These are phyloP conservation scores for Ophiostoma populinum DNA, from an alignment of 2,329 filamentous ascomycete genomes.

Conservation along the genomic window DNA sequence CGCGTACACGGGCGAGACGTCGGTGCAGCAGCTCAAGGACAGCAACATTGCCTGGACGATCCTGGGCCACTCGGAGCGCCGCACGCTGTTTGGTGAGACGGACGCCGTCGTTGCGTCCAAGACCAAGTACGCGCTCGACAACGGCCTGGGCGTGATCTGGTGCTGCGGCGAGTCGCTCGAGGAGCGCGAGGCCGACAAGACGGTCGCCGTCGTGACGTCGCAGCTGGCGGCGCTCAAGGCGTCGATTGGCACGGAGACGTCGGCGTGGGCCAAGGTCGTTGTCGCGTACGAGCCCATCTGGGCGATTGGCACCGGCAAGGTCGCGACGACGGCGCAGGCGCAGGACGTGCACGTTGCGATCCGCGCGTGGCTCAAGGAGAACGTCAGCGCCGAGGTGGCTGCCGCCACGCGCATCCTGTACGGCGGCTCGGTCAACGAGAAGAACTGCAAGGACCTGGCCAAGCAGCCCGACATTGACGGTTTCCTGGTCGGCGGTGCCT, in stretches of 20 bases:
- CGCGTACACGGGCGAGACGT: constrained; percentile 94
- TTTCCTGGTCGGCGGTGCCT: constrained; percentile 91
- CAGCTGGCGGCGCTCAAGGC: constrained; percentile 68
- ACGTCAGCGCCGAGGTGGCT: constrained; percentile 57
- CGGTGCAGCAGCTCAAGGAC: constrained; percentile 79
- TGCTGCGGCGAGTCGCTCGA: constrained; percentile 94
- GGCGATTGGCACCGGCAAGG: constrained; percentile 87
- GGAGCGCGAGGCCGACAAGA: constrained; percentile 74
- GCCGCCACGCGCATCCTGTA: constrained; percentile 90
- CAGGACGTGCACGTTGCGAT: constrained; percentile 90
- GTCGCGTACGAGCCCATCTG: constrained; percentile 98
- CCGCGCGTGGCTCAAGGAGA: constrained; percentile 68
- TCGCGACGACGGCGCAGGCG: constrained; percentile 74
- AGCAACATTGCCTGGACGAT: constrained; percentile 77
- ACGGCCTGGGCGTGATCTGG: constrained; percentile 79
- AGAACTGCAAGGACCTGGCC: constrained; percentile 89
- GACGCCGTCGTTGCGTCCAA: constrained; percentile 79
- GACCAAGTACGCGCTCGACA: constrained; percentile 82
- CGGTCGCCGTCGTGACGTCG: constrained; percentile 65
- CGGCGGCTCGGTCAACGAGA: constrained; percentile 90
- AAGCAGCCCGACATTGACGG: constrained; percentile 94
- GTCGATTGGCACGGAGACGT: constrained; percentile 45
- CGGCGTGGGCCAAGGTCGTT: constrained; percentile 71
- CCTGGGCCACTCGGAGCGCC: constrained; percentile 87
- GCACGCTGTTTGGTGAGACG: constrained; percentile 73